Evolutionary conservation across 75 land plant species (phyloP), one percentile per base, ranked within the genome.

Genomic region (Pinus tabuliformis): DNA sequence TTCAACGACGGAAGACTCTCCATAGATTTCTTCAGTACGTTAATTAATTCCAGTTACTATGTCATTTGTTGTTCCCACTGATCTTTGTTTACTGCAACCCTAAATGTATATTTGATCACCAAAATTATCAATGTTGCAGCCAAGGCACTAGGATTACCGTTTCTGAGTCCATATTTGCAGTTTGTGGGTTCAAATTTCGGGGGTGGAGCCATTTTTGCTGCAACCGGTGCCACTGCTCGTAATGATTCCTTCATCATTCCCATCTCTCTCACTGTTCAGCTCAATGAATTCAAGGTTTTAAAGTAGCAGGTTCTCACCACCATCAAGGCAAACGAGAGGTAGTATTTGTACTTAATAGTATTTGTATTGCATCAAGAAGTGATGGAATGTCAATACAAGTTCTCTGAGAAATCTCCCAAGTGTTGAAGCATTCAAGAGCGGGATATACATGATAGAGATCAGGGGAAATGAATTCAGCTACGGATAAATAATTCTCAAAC

Each of bases 171-270:
- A 0, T 88, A 85, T 59, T 58, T 91, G 75, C 66, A 89, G 56
- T 84, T 89, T 1, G 57, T 92, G 24, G 92, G 83, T 21, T 59
- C 94, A 15, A 83, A 85, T 74, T 92, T 79, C 80, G 73, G 80
- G 18, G 84, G 84, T 74, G 94, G 94, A 49, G 94, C 91, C 30
- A 92, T 89, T 59, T 92, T 92, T 66, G 94, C 94, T 1, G 86
- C 87, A 0, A 90, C 88, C 37, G 91, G 94, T 57, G 84, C 92
- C 24, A 85, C 92, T 45, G 79, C 45, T 2, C 71, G 79, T 11
- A 57, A 39, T 42, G 49, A 45, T 45, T 59, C 30, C 62, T 79
- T 79, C 78, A 80, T 80, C n/a, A 68, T 72, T 15, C 81, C 81
- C 57, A 62, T 80, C 52, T 36, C 24, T n/a, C 81, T 80, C 30